Evolutionary conservation across 148 eudicot genomes (phyloP), one percentile per base, ranked within the genome.

Genomic region (Bassia scoparia): DNA sequence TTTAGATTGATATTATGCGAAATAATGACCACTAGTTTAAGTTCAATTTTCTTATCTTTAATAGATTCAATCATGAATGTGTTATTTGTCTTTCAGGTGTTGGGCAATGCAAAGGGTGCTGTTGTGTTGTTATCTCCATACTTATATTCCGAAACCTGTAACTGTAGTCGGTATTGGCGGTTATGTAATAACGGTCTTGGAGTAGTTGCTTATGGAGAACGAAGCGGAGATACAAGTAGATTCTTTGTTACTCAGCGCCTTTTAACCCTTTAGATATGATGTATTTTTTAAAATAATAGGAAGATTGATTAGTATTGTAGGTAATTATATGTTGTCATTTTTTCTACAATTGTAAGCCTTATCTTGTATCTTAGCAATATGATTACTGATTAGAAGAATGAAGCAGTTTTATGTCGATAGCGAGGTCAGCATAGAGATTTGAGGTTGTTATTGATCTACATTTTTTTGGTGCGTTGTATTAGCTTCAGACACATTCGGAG

Each of bases 61-160:
- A 35, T 61, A 52, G 16, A 52, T 52, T 69, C n/a, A 30, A 18
- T 74, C 38, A 20, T 18, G 23, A 48, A 29, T 72, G 41, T 74
- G 5, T 27, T 49, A 29, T 26, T 74, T n/a, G 7, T 5, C 38
- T 48, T 37, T 24, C 89, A 94, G 98, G 97, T 94, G 37, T 29
- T 95, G 38, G 98, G 98, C 68, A 95, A 95, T 81, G 98, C 98
- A 53, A 91, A 95, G 81, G 98, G 98, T 0, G 97, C 98, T 2
- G 98, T 95, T 73, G 98, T 14, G 97, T 95, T 44, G 98, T 95
- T 44, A 89, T 95, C 72, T 95, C 98, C 38, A 95, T 95, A 71
- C 93, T 95, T 62, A 55, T 95, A 14, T 95, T 95, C 81, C 86
- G 78, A 59, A 95, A 95, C 68, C 98, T 0, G 98, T 95, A 29